Percentiles rank a stretch among this genome's conserved stretches.
Evolutionary conservation across 257 asterid genomes (phyloP).

Genomic region (Ligustrum vulgare): DNA sequence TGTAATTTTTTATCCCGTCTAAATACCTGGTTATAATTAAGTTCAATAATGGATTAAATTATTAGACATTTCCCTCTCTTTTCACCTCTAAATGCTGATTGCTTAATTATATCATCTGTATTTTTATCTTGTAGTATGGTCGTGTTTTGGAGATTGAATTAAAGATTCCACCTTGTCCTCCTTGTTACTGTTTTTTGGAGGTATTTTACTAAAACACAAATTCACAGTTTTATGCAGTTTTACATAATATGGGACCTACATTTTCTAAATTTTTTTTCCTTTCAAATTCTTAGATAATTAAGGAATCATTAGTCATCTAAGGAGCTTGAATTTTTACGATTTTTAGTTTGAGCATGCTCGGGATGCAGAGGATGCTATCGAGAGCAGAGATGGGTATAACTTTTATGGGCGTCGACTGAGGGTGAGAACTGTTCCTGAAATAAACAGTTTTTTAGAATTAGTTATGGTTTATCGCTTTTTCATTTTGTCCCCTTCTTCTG

Average conservation of each 20-base stretch:
- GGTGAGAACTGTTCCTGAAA: constrained; percentile 43
- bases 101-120: too few relatives aligned
- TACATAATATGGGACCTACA: neutral
- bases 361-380: constrained; percentile 93
- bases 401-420: constrained; percentile 94
- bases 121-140: too few relatives aligned
- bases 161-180: constrained; percentile 98
- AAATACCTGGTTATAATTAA: too few relatives aligned
- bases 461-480: neutral
- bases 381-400: constrained; percentile 85
- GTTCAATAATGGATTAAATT: too few relatives aligned
- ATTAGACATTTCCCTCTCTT: too few relatives aligned
- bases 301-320: constrained; percentile 5
- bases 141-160: constrained; percentile 91
- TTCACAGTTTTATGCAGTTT: neutral
- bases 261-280: neutral
- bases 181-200: constrained; percentile 96
- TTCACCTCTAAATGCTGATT: too few relatives aligned
- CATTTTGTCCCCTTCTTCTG: neutral
- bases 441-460: neutral
- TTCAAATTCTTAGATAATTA: neutral
- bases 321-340: constrained; percentile 7
- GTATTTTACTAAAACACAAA: constrained; percentile 32
- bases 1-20: too few relatives aligned
- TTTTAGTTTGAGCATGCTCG: constrained; percentile 89